These are phyloP conservation scores for Candida cerambycidarum DNA, from an alignment of 805 yeast species.

Conservation along the genomic window DNA sequence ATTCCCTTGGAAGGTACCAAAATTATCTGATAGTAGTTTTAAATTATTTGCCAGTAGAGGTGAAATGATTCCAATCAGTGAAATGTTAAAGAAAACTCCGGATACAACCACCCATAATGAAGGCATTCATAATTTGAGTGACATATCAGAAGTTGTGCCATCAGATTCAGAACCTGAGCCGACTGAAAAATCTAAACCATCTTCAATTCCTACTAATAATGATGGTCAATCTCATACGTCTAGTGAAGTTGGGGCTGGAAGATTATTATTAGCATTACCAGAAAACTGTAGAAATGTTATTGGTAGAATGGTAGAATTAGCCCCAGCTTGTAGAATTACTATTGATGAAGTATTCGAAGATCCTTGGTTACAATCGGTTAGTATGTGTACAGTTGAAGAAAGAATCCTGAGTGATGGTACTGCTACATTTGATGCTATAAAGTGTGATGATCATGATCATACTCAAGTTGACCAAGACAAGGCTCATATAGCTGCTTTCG, in stretches of 20 bases:
- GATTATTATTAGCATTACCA: slow-evolving; percentile 69
- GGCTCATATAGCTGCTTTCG: slow-evolving; percentile 93
- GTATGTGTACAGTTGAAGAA: slow-evolving; percentile 66
- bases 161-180: slow-evolving; percentile 9
- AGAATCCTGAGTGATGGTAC: slow-evolving; percentile 32
- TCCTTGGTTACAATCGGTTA: slow-evolving; percentile 61
- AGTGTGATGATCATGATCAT: slow-evolving; percentile 69
- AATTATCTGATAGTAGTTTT: slow-evolving; percentile 66
- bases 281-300: slow-evolving; percentile 66
- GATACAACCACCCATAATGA: slow-evolving; percentile 22
- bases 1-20: slow-evolving; percentile 88
- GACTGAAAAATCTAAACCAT: not conserved
- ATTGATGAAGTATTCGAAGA: slow-evolving; percentile 78
- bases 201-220: slow-evolving; percentile 1
- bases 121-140: slow-evolving; percentile 17
- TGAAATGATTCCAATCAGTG: slow-evolving; percentile 60
- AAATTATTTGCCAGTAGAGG: slow-evolving; percentile 55
- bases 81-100: slow-evolving; percentile 38
- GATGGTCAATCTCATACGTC: slow-evolving; percentile 57
- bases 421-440: slow-evolving; percentile 32
- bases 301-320: slow-evolving; percentile 75
- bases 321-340: slow-evolving; percentile 83
- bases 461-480: slow-evolving; percentile 89
- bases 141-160: slow-evolving; percentile 11
- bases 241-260: slow-evolving; percentile 65